phyloP scores from a whole-genome alignment of 441 rosid genomes.

The Gossypium aridum region DNA sequence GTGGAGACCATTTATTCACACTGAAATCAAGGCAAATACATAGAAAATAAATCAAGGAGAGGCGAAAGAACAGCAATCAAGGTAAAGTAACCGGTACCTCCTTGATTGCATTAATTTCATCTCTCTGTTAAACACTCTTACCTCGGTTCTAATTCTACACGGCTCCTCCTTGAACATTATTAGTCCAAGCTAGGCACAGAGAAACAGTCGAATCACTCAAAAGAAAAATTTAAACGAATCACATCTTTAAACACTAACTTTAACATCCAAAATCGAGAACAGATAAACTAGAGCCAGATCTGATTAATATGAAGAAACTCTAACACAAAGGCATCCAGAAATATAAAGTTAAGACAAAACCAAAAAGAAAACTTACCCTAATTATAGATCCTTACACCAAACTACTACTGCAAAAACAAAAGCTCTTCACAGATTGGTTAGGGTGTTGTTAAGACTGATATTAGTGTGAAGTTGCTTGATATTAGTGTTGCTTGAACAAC shows the following conservation, averaged over 20 bases:
- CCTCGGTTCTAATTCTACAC: neutral
- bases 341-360: neutral
- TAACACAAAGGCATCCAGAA: neutral
- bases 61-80: neutral
- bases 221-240: neutral
- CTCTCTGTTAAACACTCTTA: neutral
- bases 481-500: slow-evolving; percentile 57
- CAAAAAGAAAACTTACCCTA: neutral
- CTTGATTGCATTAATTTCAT: neutral
- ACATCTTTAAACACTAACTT: neutral
- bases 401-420: too few species aligned
- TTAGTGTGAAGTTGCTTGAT: slow-evolving; percentile 81
- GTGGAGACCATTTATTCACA: neutral
- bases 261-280: neutral
- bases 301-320: neutral
- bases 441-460: slow-evolving; percentile 23
- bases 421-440: too few species aligned
- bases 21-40: neutral
- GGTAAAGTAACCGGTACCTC: neutral
- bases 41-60: neutral
- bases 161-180: neutral
- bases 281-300: neutral
- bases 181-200: neutral
- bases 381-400: too few species aligned
- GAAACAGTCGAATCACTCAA: neutral